These are phyloP conservation scores for Neurospora sp. DNA, from an alignment of 2,329 filamentous ascomycete species.

Conservation along the genomic window DNA sequence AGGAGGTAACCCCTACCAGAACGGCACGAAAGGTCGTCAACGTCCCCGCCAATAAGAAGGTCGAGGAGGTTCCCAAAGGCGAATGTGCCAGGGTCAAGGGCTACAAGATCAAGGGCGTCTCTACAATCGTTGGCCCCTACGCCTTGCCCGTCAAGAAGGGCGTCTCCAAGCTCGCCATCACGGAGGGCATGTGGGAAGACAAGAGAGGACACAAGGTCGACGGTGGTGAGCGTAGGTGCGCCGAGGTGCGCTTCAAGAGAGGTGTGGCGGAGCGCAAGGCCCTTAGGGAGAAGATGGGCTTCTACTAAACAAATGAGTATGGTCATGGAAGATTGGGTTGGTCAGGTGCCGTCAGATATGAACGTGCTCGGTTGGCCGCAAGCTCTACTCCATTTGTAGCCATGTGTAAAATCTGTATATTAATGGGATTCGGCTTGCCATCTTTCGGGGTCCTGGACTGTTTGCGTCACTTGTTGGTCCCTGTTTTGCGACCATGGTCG, in stretches of 20 bases:
- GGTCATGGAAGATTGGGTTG: not conserved
- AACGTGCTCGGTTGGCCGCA: not conserved
- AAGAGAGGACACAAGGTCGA: slow-evolving; percentile 84
- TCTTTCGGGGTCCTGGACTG: not conserved
- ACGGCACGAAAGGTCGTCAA: slow-evolving; percentile 45
- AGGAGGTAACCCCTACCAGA: slow-evolving; percentile 22
- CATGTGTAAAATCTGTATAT: slow-evolving; percentile 16
- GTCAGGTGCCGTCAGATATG: not conserved
- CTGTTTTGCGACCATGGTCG: not conserved
- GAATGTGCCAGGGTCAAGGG: slow-evolving; percentile 46
- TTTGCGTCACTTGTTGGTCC: not conserved
- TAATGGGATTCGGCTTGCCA: slow-evolving; percentile 7
- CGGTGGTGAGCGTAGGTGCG: slow-evolving; percentile 84
- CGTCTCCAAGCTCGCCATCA: slow-evolving; percentile 57
- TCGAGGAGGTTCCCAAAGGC: slow-evolving; percentile 22
- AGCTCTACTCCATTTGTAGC: not conserved
- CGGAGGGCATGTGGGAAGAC: slow-evolving; percentile 91
- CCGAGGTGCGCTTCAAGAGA: slow-evolving; percentile 80
- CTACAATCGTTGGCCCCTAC: slow-evolving; percentile 65
- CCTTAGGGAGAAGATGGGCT: slow-evolving; percentile 28
- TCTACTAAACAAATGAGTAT: slow-evolving; percentile 8
- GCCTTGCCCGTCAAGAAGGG: slow-evolving; percentile 57
- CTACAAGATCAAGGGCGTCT: slow-evolving; percentile 58
- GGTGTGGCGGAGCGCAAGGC: slow-evolving; percentile 70
- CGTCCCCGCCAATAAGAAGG: slow-evolving; percentile 37